Base-by-base conservation (phyloP, 2,329 filamentous ascomycete species). In the Aureobasidium sp. region DNA sequence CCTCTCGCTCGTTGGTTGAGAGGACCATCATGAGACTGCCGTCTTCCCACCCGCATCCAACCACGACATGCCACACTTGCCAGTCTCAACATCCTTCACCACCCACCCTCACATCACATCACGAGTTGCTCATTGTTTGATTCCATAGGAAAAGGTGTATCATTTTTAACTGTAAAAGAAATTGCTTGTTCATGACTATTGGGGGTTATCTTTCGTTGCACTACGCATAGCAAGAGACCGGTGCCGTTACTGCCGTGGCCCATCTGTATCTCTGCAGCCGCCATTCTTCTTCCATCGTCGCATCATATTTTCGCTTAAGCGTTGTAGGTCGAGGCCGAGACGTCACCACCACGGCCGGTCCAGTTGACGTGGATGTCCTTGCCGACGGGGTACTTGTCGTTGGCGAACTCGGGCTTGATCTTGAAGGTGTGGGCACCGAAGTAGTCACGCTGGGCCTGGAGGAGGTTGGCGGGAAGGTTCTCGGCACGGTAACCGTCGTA, bases 371-470 rank as follows among this genome's bases (percentile, higher is more conserved):
- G 94, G 74, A 93, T 94, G 77, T 97, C 85, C 80, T 91, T 80
- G 76, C 87, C 90, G 69, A 82, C 84, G 67, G 86, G 87, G 81
- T 95, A 95, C 79, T 90, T 73, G 57, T 71, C 69, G 68, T 64
- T 80, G 66, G 77, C 78, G 67, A 66, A 74, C 69, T 80, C 76
- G 46, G 78, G 77, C 77, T 80, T 80, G 74, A 80, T 75, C 67
- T 74, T 73, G 78, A 79, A 80, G 57, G 78, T 80, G 73, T 80
- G 78, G 53, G 78, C 78, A 68, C 94, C 94, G 74, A 99, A 99
- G 89, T 97, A 99, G 78, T 99, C 94, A 82, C 94, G 89, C 84
- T 99, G 94, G 61, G 93, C 94, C 82, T 99, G 94, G 72, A 99
- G 86, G 66, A 99, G 83, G 84, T 97, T 99, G 82, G 94, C 94